phyloP scores from a whole-genome alignment of 2,329 filamentous ascomycete genomes.

The Cordyceps javanica region DNA sequence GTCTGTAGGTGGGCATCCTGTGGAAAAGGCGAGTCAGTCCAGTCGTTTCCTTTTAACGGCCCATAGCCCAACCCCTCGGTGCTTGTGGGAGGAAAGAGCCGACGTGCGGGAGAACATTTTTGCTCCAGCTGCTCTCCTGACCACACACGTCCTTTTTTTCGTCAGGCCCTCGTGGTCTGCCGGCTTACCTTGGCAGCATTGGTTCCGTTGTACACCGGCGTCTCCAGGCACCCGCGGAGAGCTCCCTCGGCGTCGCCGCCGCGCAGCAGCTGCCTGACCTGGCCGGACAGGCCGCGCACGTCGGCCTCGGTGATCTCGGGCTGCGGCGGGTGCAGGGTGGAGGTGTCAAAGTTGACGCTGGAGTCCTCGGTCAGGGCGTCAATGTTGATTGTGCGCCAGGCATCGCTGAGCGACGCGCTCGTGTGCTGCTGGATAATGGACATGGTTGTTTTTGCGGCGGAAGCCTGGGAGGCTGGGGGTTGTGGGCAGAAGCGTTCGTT shows the following conservation, averaged over 20 bases:
- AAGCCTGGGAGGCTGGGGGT: too few species aligned
- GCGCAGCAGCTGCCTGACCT: conserved; percentile 81
- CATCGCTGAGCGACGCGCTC: conserved; percentile 53
- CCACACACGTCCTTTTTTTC: background rate
- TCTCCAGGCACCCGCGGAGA: conserved; percentile 76
- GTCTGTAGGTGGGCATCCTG: conserved; percentile 83
- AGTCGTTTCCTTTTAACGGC: background rate
- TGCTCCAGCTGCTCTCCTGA: background rate
- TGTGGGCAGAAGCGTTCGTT: too few species aligned
- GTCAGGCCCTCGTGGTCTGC: background rate
- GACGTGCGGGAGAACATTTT: background rate
- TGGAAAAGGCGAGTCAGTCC: background rate
- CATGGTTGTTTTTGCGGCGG: conserved; percentile 35
- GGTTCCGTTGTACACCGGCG: conserved; percentile 65
- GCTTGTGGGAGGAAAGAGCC: too few species aligned
- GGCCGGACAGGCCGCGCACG: conserved; percentile 68
- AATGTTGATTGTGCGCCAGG: conserved; percentile 88
- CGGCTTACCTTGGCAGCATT: conserved; percentile 50
- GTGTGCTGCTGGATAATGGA: conserved; percentile 64
- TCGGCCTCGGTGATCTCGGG: conserved; percentile 70
- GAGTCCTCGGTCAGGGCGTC: conserved; percentile 88
- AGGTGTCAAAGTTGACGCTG: conserved; percentile 82
- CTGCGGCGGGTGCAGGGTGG: conserved; percentile 71
- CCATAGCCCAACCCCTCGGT: background rate
- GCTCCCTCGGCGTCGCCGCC: conserved; percentile 86